A percentile compares a stretch with the other conserved stretches of the same genome.
phyloP scores from a whole-genome alignment of 2,329 filamentous ascomycete species.

The Magnaporthiopsis rhizophila region DNA sequence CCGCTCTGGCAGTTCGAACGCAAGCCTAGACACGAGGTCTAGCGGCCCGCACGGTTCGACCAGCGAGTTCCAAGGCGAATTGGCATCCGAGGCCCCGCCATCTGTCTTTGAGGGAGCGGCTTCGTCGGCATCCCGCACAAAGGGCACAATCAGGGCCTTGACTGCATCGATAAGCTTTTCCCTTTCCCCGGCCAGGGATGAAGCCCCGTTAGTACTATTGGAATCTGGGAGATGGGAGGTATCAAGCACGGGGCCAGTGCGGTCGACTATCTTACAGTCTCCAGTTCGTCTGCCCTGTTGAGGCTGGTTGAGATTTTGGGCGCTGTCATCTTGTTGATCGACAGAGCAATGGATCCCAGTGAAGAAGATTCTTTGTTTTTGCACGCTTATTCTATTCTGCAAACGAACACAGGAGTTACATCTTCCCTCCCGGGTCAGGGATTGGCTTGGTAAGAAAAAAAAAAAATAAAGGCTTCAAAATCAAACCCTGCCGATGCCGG shows the following conservation, averaged over 20 bases:
- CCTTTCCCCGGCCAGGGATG: background rate
- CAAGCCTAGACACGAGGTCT: slow-evolving; percentile 45
- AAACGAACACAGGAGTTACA: no score
- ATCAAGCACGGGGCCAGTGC: no score
- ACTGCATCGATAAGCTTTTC: slow-evolving; percentile 59
- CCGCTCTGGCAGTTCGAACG: slow-evolving; percentile 48
- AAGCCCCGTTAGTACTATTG: background rate
- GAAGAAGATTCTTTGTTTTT: no score
- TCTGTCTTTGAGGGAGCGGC: slow-evolving; percentile 43
- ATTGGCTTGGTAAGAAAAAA: background rate
- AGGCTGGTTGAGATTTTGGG: slow-evolving; percentile 2
- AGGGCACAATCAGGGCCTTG: slow-evolving; percentile 60
- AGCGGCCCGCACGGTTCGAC: slow-evolving; percentile 55
- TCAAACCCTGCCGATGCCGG: background rate
- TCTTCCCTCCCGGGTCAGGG: no score
- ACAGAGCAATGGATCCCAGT: no score
- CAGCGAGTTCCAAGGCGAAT: slow-evolving; percentile 44
- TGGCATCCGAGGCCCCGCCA: slow-evolving; percentile 37
- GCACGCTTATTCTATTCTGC: background rate
- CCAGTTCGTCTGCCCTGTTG: slow-evolving; percentile 21
- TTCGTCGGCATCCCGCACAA: slow-evolving; percentile 62
- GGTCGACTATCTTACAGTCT: slow-evolving; percentile 18
- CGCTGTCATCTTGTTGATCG: background rate
- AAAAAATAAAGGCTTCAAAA: background rate
- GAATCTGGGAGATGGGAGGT: no score